phyloP scores from a whole-genome alignment of 23 red algal species.

The Agarophyton chilense region DNA sequence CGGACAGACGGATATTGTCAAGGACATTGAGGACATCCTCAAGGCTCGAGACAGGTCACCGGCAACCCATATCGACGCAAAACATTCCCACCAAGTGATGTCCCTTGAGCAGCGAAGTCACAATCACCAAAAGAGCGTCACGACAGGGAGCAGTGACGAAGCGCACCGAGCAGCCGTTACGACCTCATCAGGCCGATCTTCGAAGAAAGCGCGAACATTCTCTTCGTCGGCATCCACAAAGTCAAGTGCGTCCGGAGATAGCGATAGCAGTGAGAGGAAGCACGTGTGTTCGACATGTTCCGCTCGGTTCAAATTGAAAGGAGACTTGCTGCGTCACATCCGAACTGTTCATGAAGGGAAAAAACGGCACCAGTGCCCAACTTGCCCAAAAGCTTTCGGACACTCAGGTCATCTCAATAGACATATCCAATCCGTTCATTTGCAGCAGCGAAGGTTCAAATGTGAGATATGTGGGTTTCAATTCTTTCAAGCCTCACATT shows the following conservation, averaged over 20 bases:
- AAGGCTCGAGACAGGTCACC: background rate
- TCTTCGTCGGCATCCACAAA: background rate
- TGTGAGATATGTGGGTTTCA: slow-evolving; percentile 68
- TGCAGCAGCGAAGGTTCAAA: slow-evolving; percentile 61
- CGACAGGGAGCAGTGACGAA: background rate
- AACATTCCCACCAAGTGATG: background rate
- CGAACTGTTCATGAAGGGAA: slow-evolving; percentile 69
- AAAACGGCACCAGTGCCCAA: slow-evolving; percentile 45
- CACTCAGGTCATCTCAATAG: slow-evolving; percentile 80
- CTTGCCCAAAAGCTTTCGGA: slow-evolving; percentile 59
- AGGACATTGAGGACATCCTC: background rate
- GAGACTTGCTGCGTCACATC: slow-evolving; percentile 72
- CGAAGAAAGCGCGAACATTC: slow-evolving; percentile 4
- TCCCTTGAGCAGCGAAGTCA: background rate
- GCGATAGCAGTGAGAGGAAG: slow-evolving; percentile 35
- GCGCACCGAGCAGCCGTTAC: background rate
- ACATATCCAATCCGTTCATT: slow-evolving; percentile 73
- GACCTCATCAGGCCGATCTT: background rate
- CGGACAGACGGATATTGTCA: background rate
- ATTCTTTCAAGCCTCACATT: slow-evolving; percentile 69
- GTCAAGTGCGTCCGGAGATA: slow-evolving; percentile 1
- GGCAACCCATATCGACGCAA: background rate
- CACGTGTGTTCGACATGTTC: slow-evolving; percentile 40
- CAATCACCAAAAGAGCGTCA: background rate
- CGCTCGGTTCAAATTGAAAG: slow-evolving; percentile 61